Evolutionary conservation across 2,329 filamentous ascomycete species (phyloP).

Genomic region (Neonectria hederae): DNA sequence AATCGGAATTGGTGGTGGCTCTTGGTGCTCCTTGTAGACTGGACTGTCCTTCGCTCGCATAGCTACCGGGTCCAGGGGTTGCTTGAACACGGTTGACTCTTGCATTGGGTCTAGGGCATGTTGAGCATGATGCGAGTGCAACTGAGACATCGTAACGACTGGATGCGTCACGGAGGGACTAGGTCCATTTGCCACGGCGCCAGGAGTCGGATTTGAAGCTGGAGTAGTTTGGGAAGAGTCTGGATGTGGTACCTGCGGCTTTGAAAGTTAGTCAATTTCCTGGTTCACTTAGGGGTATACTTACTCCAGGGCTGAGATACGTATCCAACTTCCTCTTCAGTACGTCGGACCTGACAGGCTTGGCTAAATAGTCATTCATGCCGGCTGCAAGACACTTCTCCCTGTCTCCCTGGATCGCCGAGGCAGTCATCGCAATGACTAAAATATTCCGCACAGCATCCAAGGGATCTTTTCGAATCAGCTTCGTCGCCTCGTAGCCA

Average conservation of each 20-base stretch:
- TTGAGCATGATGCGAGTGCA: slow-evolving; percentile 18
- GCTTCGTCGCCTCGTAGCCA: slow-evolving; percentile 88
- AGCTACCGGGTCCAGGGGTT: slow-evolving; percentile 42
- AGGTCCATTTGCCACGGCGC: slow-evolving; percentile 18
- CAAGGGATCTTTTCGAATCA: slow-evolving; percentile 79
- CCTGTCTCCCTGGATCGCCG: slow-evolving; percentile 90
- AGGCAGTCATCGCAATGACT: slow-evolving; percentile 98
- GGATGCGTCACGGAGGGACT: slow-evolving; percentile 14
- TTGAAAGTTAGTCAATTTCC: slow-evolving; percentile 22
- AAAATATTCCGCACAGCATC: slow-evolving; percentile 82
- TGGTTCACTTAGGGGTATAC: background rate
- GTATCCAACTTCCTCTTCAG: slow-evolving; percentile 82
- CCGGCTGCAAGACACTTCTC: slow-evolving; percentile 96
- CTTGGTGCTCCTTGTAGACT: slow-evolving; percentile 34
- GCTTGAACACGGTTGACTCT: slow-evolving; percentile 47
- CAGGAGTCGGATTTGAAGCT: slow-evolving; percentile 20
- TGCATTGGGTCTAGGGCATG: slow-evolving; percentile 43
- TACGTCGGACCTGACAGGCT: slow-evolving; percentile 89
- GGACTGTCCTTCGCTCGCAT: slow-evolving; percentile 42
- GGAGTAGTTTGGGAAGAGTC: slow-evolving; percentile 18
- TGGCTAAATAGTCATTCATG: slow-evolving; percentile 98
- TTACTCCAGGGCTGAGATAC: slow-evolving; percentile 57
- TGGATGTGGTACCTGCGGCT: slow-evolving; percentile 23
- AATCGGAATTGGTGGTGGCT: slow-evolving; percentile 32
- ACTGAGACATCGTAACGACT: background rate